A percentile compares a stretch with the other conserved stretches of the same genome.
Conservation (phyloP, 805 yeast genomes). For the Soucietia sequanensis region DNA sequence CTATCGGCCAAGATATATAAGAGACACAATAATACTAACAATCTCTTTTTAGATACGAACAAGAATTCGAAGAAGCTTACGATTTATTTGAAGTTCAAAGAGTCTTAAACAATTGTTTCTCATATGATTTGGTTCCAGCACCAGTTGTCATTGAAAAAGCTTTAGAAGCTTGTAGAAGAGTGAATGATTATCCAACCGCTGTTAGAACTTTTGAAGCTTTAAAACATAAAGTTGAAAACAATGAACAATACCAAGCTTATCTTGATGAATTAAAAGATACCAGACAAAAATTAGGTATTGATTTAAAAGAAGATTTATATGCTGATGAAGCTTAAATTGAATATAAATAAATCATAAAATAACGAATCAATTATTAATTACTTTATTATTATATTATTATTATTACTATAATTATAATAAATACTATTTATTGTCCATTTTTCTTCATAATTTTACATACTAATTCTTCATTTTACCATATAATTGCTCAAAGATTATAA, state of each 20-base stretch:
- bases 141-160: constrained; percentile 96
- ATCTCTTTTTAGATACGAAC: constrained; percentile 74
- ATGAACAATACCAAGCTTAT: constrained; percentile 92
- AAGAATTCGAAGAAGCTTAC: constrained; percentile 75
- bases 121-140: constrained; percentile 98
- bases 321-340: constrained; percentile 30
- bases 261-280: constrained; percentile 89
- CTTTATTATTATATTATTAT: no score
- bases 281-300: constrained; percentile 90
- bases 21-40: constrained; percentile 19
- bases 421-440: no score
- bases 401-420: no score
- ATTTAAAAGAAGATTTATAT: constrained; percentile 85
- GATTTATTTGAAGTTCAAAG: constrained; percentile 60
- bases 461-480: no score
- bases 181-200: constrained; percentile 97
- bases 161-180: constrained; percentile 96
- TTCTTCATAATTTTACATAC: no score
- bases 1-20: no score
- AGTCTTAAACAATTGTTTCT: constrained; percentile 95
- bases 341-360: no score
- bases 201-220: constrained; percentile 97
- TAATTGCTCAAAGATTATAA: no score
- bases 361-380: no score
- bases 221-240: constrained; percentile 93